Conservation (phyloP, 257 asterid species). For the Plantago elongata region DNA sequence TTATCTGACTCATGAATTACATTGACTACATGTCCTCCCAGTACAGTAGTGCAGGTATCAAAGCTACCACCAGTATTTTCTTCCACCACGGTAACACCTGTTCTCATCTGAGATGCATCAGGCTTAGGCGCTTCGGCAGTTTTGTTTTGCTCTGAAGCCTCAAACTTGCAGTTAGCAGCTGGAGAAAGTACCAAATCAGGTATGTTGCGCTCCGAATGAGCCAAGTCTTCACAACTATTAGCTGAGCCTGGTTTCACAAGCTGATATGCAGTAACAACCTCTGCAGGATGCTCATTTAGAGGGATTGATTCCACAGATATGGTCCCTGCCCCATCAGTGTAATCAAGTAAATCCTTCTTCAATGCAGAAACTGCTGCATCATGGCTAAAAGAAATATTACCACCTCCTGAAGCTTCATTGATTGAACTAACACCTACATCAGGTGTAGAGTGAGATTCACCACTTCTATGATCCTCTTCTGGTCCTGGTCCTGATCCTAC, state of each 20-base stretch:
- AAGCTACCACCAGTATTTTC: constrained; percentile 30
- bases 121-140: constrained; percentile 34
- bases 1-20: constrained; percentile 28
- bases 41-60: constrained; percentile 22
- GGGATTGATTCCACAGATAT: constrained; percentile 24
- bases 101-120: constrained; percentile 27
- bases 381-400: constrained; percentile 21
- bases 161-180: constrained; percentile 32
- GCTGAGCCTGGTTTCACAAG: constrained; percentile 27
- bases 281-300: constrained; percentile 25
- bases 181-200: constrained; percentile 22
- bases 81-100: constrained; percentile 28
- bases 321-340: constrained; percentile 29
- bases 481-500: constrained; percentile 27
- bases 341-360: constrained; percentile 26
- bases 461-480: constrained; percentile 25
- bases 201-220: constrained; percentile 21
- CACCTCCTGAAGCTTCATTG: constrained; percentile 27
- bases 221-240: constrained; percentile 24
- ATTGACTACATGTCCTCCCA: constrained; percentile 24
- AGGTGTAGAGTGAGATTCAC: constrained; percentile 30
- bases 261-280: constrained; percentile 22
- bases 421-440: constrained; percentile 27
- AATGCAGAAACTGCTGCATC: constrained; percentile 27
- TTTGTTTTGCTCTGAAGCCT: constrained; percentile 27